These are phyloP conservation scores for Pinus albicaulis DNA, from an alignment of 75 land plant species.

Conservation along the genomic window DNA sequence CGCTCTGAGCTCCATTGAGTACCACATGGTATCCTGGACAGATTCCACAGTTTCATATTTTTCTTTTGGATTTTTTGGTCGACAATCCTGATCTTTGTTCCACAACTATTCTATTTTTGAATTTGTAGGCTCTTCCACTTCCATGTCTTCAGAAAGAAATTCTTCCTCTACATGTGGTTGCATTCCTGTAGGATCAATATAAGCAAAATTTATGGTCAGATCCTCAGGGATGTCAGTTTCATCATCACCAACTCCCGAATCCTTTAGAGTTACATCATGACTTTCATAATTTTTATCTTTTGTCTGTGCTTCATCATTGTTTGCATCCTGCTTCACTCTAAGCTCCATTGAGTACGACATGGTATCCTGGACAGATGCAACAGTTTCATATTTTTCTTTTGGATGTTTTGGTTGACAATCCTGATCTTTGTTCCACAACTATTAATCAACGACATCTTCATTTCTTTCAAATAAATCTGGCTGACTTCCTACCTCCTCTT, in stretches of 20 bases:
- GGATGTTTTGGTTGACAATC: conserved; percentile 37
- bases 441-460: conserved; percentile 68
- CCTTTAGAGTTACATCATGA: conserved; percentile 1
- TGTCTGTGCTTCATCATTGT: conserved; percentile 11
- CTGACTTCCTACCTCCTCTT: too few species aligned
- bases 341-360: conserved; percentile 45
- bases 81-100: conserved; percentile 68
- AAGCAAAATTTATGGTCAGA: too few species aligned
- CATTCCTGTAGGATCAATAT: too few species aligned
- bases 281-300: conserved; percentile 10
- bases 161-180: too few species aligned
- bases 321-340: conserved; percentile 70
- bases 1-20: conserved; percentile 63
- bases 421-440: conserved; percentile 68
- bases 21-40: conserved; percentile 42
- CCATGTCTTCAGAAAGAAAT: too few species aligned
- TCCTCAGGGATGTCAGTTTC: conserved; percentile 39
- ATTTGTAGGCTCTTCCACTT: too few species aligned
- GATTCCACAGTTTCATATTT: conserved; percentile 77
- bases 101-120: conserved; percentile 73
- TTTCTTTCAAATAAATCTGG: not conserved
- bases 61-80: conserved; percentile 36
- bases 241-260: conserved; percentile 19
- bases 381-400: conserved; percentile 76
- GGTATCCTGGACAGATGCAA: conserved; percentile 58